Percentiles rank a stretch among this genome's conserved stretches.
Evolutionary conservation across 305 asterid genomes (phyloP).

Genomic region (Fraxinus greggii): DNA sequence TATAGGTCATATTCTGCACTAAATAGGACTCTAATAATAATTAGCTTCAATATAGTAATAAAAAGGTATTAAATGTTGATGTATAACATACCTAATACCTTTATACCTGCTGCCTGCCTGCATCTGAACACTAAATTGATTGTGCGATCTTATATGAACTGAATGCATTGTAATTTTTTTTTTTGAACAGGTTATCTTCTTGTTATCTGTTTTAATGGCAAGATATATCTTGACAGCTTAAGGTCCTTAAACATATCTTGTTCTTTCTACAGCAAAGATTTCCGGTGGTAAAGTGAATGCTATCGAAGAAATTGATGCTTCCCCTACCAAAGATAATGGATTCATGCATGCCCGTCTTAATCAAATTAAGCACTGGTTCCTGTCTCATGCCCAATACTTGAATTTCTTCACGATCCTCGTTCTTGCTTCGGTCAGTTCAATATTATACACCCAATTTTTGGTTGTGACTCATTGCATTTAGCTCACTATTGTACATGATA

Average conservation of each 20-base stretch:
- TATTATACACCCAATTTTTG: background rate
- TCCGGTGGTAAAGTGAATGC: constrained; percentile 67
- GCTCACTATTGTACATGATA: background rate
- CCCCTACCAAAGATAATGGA: constrained; percentile 47
- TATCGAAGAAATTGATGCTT: constrained; percentile 59
- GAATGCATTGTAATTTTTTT: background rate
- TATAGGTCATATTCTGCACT: background rate
- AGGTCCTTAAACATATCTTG: constrained; percentile 12
- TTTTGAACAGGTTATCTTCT: background rate
- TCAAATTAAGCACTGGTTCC: constrained; percentile 66
- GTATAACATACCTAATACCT: background rate
- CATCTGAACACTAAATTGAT: background rate
- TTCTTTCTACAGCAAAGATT: constrained; percentile 53
- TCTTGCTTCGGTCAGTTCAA: constrained; percentile 76
- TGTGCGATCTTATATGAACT: background rate
- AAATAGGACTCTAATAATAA: background rate
- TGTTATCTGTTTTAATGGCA: background rate
- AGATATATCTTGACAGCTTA: background rate
- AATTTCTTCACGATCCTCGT: constrained; percentile 70
- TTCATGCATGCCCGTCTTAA: constrained; percentile 41
- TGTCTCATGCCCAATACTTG: constrained; percentile 73
- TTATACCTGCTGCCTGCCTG: background rate
- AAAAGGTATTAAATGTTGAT: background rate
- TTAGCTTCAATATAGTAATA: background rate
- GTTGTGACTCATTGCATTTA: background rate